phyloP scores from a whole-genome alignment of 768 basidiomycete genomes.

The Suillus plorans region DNA sequence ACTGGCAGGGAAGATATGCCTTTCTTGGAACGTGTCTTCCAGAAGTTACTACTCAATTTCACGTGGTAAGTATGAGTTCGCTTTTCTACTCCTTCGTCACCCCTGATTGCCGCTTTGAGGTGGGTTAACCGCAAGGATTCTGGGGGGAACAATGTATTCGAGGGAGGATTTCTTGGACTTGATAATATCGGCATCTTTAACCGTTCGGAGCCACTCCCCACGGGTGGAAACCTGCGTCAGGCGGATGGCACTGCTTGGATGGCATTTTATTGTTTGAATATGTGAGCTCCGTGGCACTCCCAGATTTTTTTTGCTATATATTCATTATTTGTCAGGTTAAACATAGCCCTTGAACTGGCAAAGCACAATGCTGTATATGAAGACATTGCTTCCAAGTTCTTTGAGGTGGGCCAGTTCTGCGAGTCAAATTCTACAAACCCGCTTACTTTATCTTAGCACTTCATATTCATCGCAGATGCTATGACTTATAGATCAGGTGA shows the following conservation, averaged over 20 bases:
- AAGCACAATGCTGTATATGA: conserved; percentile 98
- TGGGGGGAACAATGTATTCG: conserved; percentile 94
- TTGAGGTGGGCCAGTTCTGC: conserved; percentile 53
- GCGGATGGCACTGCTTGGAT: conserved; percentile 99
- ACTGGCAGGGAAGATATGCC: conserved; percentile 85
- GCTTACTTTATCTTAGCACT: conserved; percentile 59
- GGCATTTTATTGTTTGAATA: conserved; percentile 98
- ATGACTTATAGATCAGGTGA: conserved; percentile 92
- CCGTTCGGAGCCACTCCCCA: conserved; percentile 94
- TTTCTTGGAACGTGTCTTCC: conserved; percentile 98
- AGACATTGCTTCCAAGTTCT: conserved; percentile 98
- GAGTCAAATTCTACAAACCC: conserved; percentile 8
- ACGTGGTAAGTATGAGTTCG: conserved; percentile 65
- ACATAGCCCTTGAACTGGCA: conserved; percentile 95
- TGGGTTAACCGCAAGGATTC: conserved; percentile 99
- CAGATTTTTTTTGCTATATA: conserved; percentile 4
- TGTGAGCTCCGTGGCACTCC: conserved; percentile 48
- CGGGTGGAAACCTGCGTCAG: conserved; percentile 91
- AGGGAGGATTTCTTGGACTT: conserved; percentile 96
- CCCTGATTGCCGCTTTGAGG: conserved; percentile 39
- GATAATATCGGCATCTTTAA: conserved; percentile 99
- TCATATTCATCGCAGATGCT: conserved; percentile 97
- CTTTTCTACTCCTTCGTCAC: not conserved
- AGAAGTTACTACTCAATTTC: conserved; percentile 94
- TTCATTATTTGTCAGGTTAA: conserved; percentile 57